Percentiles rank a stretch among this genome's conserved stretches.
phyloP scores from a whole-genome alignment of 805 yeast genomes.

The Candida maesae region DNA sequence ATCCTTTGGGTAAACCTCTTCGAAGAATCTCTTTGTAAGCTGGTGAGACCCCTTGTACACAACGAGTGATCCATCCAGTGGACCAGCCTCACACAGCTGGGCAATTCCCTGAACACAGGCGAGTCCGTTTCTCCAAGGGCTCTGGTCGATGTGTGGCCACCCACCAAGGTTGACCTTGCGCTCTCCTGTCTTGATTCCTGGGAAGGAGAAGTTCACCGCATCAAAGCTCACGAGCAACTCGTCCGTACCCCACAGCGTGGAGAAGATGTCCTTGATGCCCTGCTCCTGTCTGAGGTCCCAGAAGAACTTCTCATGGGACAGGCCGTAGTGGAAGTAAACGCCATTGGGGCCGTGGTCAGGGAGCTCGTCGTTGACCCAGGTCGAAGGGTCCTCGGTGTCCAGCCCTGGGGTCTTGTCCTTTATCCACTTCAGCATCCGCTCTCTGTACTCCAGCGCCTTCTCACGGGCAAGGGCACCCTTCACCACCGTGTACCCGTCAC shows the following conservation, averaged over 20 bases:
- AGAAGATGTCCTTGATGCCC: slow-evolving; percentile 27
- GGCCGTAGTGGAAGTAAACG: slow-evolving; percentile 19
- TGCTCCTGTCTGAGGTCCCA: slow-evolving; percentile 33
- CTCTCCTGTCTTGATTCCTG: slow-evolving; percentile 21
- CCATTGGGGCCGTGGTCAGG: slow-evolving; percentile 24
- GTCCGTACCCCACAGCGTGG: slow-evolving; percentile 31
- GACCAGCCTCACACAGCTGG: slow-evolving; percentile 26
- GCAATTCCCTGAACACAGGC: slow-evolving; percentile 34
- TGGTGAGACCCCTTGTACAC: slow-evolving; percentile 28
- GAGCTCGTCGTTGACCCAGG: slow-evolving; percentile 30
- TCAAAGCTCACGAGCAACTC: slow-evolving; percentile 33
- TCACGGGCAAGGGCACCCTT: slow-evolving; percentile 28
- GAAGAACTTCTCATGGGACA: slow-evolving; percentile 31
- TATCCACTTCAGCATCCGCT: slow-evolving; percentile 25
- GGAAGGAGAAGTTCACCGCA: slow-evolving; percentile 30
- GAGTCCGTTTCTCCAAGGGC: slow-evolving; percentile 29
- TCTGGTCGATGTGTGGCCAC: slow-evolving; percentile 36
- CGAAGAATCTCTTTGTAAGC: slow-evolving; percentile 26
- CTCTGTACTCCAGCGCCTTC: slow-evolving; percentile 24
- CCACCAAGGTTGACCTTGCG: slow-evolving; percentile 3
- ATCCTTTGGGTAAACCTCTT: slow-evolving; percentile 14
- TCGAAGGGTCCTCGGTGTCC: slow-evolving; percentile 25
- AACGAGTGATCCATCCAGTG: slow-evolving; percentile 31
- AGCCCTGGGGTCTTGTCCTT: slow-evolving; percentile 20
- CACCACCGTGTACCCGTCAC: slow-evolving; percentile 32